phyloP scores from a whole-genome alignment of 768 basidiomycete genomes.

The Calocera cornea region DNA sequence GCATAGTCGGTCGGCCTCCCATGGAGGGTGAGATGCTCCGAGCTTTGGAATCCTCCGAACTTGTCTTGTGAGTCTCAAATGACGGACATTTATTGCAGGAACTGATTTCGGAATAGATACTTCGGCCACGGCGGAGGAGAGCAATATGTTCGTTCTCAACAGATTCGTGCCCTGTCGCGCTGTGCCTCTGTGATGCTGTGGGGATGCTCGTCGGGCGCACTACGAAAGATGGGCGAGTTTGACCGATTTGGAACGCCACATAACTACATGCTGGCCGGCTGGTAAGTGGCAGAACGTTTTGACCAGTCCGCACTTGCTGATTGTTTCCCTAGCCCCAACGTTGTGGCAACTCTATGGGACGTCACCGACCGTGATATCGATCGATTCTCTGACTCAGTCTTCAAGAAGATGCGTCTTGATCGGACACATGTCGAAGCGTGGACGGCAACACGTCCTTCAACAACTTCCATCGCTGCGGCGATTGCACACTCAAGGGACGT shows the following conservation, averaged over 20 bases:
- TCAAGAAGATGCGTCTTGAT: constrained; percentile 52
- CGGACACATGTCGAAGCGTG: constrained; percentile 11
- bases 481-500: constrained; percentile 63
- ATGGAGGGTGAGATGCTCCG: constrained; percentile 72
- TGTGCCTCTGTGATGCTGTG: constrained; percentile 95
- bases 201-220: constrained; percentile 90
- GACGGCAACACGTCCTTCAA: constrained; percentile 6
- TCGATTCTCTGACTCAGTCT: constrained; percentile 72
- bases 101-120: constrained; percentile 44
- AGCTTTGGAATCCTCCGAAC: constrained; percentile 58
- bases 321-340: constrained; percentile 50
- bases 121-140: constrained; percentile 96
- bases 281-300: constrained; percentile 41
- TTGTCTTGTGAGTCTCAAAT: constrained; percentile 64
- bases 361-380: constrained; percentile 97
- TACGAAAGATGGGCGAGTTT: constrained; percentile 87
- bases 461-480: constrained; percentile 51
- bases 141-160: constrained; percentile 82
- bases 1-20: constrained; percentile 58
- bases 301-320: background rate
- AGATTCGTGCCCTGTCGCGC: constrained; percentile 61
- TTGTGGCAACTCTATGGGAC: constrained; percentile 95
- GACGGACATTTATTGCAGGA: background rate
- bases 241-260: constrained; percentile 85
- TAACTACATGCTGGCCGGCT: constrained; percentile 93